Percentiles rank a stretch among this genome's conserved stretches.
These are phyloP conservation scores for Verticillium isaacii DNA, from an alignment of 2,329 filamentous ascomycete genomes.

Conservation along the genomic window DNA sequence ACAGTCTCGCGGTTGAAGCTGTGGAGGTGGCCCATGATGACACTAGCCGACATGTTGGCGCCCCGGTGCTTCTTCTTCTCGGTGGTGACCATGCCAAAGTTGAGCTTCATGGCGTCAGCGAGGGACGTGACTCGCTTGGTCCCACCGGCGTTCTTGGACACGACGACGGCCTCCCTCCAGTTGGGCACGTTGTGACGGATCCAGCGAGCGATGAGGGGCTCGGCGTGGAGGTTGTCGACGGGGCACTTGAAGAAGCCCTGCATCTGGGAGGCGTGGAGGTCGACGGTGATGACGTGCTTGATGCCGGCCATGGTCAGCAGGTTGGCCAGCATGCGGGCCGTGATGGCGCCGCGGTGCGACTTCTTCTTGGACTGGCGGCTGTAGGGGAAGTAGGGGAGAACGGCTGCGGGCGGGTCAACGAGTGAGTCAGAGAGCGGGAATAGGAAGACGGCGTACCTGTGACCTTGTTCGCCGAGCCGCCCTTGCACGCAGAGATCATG, in stretches of 20 bases:
- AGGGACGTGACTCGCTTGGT: slow-evolving; percentile 96
- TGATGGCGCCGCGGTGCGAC: slow-evolving; percentile 91
- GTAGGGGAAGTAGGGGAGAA: slow-evolving; percentile 96
- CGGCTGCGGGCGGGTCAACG: slow-evolving; percentile 46
- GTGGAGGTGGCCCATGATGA: slow-evolving; percentile 68
- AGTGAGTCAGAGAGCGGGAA: slow-evolving; percentile 3
- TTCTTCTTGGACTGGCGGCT: slow-evolving; percentile 99
- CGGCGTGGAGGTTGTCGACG: slow-evolving; percentile 94
- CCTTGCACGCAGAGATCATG: slow-evolving; percentile 98
- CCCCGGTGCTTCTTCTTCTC: slow-evolving; percentile 66
- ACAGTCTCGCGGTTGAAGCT: slow-evolving; percentile 45
- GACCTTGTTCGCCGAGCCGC: slow-evolving; percentile 92
- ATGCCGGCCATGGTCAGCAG: slow-evolving; percentile 89
- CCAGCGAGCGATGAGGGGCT: slow-evolving; percentile 93
- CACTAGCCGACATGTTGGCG: slow-evolving; percentile 68
- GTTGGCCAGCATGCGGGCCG: slow-evolving; percentile 94
- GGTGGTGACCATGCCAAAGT: slow-evolving; percentile 94
- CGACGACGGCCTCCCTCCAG: slow-evolving; percentile 90
- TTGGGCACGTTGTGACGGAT: slow-evolving; percentile 81
- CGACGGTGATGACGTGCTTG: slow-evolving; percentile 95
- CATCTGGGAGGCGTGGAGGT: slow-evolving; percentile 97
- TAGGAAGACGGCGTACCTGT: slow-evolving; percentile 60
- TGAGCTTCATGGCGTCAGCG: slow-evolving; percentile 92
- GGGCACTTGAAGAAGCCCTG: slow-evolving; percentile 98
- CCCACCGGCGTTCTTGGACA: slow-evolving; percentile 96